Conservation (phyloP, 2,329 filamentous ascomycete species). For the Diaporthe caulivora region DNA sequence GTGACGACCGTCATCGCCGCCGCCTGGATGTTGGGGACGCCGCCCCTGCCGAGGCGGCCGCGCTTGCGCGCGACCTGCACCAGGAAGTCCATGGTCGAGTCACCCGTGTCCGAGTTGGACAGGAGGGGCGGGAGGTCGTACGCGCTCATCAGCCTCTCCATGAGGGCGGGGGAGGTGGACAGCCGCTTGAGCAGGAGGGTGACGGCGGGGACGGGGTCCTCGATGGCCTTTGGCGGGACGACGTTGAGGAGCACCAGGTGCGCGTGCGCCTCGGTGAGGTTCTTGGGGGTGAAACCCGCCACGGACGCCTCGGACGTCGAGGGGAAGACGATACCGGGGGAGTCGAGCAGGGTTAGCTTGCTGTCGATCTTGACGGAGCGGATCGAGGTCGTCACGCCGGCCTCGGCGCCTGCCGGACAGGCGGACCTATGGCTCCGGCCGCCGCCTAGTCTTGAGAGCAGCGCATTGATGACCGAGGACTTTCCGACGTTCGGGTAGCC, state of each 20-base stretch:
- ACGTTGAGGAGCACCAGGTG: conserved; percentile 90
- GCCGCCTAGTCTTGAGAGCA: conserved; percentile 81
- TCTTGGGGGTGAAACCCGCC: conserved; percentile 65
- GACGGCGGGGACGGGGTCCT: conserved; percentile 91
- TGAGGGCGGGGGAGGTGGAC: conserved; percentile 77
- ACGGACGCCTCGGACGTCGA: conserved; percentile 62
- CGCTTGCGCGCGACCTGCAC: conserved; percentile 95
- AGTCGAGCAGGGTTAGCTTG: conserved; percentile 93
- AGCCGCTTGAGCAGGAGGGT: conserved; percentile 85
- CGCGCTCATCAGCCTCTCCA: conserved; percentile 82
- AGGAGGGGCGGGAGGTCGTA: conserved; percentile 89
- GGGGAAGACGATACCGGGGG: conserved; percentile 94
- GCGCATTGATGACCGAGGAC: conserved; percentile 94
- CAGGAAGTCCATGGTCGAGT: conserved; percentile 89
- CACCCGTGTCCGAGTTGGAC: conserved; percentile 73
- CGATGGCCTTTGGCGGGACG: conserved; percentile 92
- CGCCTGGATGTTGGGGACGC: conserved; percentile 87
- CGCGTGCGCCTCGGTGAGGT: conserved; percentile 80
- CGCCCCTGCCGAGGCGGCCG: conserved; percentile 87
- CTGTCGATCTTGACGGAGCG: conserved; percentile 94
- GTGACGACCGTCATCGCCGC: conserved; percentile 94
- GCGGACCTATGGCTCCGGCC: conserved; percentile 70
- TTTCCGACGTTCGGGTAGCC: conserved; percentile 97
- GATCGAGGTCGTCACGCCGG: conserved; percentile 90
- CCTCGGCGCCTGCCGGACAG: conserved; percentile 91